Percentiles rank a stretch among this genome's conserved stretches.
Conservation (phyloP, 768 basidiomycete genomes). For the Boletus coccyginus region DNA sequence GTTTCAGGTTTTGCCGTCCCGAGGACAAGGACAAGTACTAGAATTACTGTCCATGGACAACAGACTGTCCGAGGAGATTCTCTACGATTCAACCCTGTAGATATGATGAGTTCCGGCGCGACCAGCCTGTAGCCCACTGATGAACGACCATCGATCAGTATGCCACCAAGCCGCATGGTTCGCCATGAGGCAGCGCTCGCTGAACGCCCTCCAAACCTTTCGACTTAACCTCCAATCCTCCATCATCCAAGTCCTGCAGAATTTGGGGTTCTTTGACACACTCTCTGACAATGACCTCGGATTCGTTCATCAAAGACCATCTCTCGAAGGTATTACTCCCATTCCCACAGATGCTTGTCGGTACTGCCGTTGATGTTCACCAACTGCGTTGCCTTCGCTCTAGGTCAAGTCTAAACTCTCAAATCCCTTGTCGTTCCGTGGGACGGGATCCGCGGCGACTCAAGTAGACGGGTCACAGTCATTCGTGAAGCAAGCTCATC, state of each 20-base stretch:
- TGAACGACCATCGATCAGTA: slow-evolving; percentile 9
- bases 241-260: slow-evolving; percentile 6
- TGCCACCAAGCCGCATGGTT: slow-evolving; percentile 15
- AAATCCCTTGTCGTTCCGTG: background rate
- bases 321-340: slow-evolving; percentile 8
- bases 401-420: slow-evolving; percentile 2
- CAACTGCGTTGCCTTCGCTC: background rate
- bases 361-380: background rate
- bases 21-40: background rate
- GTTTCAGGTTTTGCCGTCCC: background rate
- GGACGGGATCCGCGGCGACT: background rate
- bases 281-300: slow-evolving; percentile 8
- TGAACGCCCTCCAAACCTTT: slow-evolving; percentile 2
- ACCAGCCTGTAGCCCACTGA: background rate
- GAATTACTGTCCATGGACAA: background rate
- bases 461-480: background rate
- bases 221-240: slow-evolving; percentile 5
- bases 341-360: background rate
- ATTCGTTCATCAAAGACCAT: background rate
- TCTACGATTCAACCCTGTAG: slow-evolving; percentile 5
- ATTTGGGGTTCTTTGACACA: background rate
- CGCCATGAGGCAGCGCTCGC: slow-evolving; percentile 22
- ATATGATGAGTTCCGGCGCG: background rate
- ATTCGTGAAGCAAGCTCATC: background rate
- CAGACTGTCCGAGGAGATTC: slow-evolving; percentile 5